Percentiles rank a stretch among this genome's conserved stretches.
Conservation (phyloP, 768 basidiomycete genomes). For the Leccinellum albellum region DNA sequence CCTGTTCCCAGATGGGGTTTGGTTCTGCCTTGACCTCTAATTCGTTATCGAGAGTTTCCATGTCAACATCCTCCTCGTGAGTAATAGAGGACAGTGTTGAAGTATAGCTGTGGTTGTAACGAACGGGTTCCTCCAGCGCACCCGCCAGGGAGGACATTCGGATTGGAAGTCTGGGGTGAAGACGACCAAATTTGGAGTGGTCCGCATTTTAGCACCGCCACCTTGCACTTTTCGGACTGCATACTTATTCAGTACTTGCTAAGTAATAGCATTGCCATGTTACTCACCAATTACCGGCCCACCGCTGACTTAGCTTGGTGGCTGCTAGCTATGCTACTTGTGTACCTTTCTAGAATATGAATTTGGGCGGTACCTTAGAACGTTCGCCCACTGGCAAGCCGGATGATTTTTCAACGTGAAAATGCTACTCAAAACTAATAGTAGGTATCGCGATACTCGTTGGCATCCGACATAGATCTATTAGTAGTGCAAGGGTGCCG, state of each 20-base stretch:
- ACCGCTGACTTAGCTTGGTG: too few species aligned
- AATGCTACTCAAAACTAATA: slow-evolving; percentile 12
- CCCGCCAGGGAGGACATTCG: slow-evolving; percentile 56
- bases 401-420: not conserved
- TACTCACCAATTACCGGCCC: too few species aligned
- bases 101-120: slow-evolving; percentile 18
- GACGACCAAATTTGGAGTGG: slow-evolving; percentile 15
- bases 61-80: slow-evolving; percentile 39
- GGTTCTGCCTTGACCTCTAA: slow-evolving; percentile 18
- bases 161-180: not conserved
- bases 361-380: slow-evolving; percentile 7
- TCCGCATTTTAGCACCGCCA: too few species aligned
- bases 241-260: too few species aligned
- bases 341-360: slow-evolving; percentile 22
- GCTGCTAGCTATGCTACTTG: too few species aligned
- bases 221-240: too few species aligned
- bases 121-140: slow-evolving; percentile 43
- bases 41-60: slow-evolving; percentile 28
- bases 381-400: not conserved
- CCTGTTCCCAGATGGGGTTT: slow-evolving; percentile 17
- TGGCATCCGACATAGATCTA: slow-evolving; percentile 3
- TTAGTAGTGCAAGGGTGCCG: not conserved
- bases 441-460: slow-evolving; percentile 16
- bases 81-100: slow-evolving; percentile 3
- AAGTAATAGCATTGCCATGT: too few species aligned